Evolutionary conservation across 148 eudicot species (phyloP).

Genomic region (Camellia lanceoleosa): DNA sequence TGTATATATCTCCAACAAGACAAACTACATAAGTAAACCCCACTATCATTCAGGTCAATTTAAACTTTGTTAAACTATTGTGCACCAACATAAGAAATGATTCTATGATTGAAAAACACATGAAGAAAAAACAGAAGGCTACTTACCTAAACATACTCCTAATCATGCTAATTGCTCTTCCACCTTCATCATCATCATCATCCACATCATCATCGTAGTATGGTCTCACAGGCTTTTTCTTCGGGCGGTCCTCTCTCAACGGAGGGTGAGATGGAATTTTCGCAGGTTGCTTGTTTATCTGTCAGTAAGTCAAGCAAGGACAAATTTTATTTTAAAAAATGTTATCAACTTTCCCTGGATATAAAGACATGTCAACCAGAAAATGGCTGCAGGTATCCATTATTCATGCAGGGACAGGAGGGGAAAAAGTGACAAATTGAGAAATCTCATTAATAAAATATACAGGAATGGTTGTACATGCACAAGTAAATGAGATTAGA

Average conservation of each 20-base stretch:
- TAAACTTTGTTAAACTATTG: not conserved
- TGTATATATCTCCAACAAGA: not conserved
- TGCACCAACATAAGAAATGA: not conserved
- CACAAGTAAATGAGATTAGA: conserved; percentile 15
- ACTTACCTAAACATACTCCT: conserved; percentile 58
- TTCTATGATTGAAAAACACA: not conserved
- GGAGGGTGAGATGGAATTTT: conserved; percentile 35
- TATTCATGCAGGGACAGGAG: not conserved
- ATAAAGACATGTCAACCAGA: not conserved
- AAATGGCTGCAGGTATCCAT: not conserved
- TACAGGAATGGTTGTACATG: not conserved
- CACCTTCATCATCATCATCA: conserved; percentile 30
- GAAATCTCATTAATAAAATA: not conserved
- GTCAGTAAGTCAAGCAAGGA: not conserved
- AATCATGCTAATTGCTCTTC: conserved; percentile 37
- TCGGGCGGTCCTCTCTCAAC: conserved; percentile 38
- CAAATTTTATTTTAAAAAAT: not conserved
- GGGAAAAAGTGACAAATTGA: not conserved
- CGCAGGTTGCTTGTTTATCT: conserved; percentile 47
- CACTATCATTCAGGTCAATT: not conserved
- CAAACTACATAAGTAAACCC: not conserved
- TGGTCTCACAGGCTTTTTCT: conserved; percentile 48
- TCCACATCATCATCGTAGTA: conserved; percentile 30
- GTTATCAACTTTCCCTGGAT: not conserved
- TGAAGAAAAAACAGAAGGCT: not conserved